Base-by-base conservation (phyloP, 208 protist genomes). In the Crithidia acanthocephali region DNA sequence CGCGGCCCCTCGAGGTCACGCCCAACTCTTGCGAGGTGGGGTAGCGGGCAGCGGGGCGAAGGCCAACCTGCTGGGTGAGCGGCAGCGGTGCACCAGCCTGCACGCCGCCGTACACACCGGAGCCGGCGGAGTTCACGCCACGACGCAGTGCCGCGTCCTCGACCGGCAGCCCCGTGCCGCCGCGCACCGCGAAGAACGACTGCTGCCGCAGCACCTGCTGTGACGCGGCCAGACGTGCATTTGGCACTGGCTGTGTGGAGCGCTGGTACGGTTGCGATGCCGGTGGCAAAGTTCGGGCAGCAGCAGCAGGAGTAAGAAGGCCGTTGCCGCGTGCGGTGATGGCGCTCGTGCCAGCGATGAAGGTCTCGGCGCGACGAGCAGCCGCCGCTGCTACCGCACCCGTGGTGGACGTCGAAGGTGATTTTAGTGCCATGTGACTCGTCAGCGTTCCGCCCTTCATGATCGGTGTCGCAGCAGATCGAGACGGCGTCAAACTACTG, bases 161-260 rank as follows among this genome's bases (percentile, higher is more conserved):
- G 15, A 79, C 67, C 11, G 87, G 87, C 5, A 90, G 77, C 2
- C 88, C 88, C 7, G 72, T 83, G 16, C 55, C 73, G 20, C 85
- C 85, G 48, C 75, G 74, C 40, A 94, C 88, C 8, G 87, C 86
- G 35, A 93, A 75, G 63, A 93, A 88, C 0, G 75, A 61, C 16
- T 35, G 52, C 37, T 79, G 72, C 4, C 78, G 80, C 58, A 85
- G 67, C 42, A 81, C 27, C 59, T 80, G 71, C 65, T 74, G 71
- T 13, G 80, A 68, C 2, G 73, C 55, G 1, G 59, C 68, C 18
- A 65, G 45, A 1, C 72, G 50, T 25, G 63, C 51, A 22, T 60
- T 77, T 5, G 35, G 35, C 37, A 37, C n/a, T 9, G n/a, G 59
- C 9, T 50, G 55, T n/a, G 13, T 42, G 37, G 37, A 42, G 37